Conservation (phyloP, 2,329 filamentous ascomycete genomes). For the Colletotrichum simmondsii region DNA sequence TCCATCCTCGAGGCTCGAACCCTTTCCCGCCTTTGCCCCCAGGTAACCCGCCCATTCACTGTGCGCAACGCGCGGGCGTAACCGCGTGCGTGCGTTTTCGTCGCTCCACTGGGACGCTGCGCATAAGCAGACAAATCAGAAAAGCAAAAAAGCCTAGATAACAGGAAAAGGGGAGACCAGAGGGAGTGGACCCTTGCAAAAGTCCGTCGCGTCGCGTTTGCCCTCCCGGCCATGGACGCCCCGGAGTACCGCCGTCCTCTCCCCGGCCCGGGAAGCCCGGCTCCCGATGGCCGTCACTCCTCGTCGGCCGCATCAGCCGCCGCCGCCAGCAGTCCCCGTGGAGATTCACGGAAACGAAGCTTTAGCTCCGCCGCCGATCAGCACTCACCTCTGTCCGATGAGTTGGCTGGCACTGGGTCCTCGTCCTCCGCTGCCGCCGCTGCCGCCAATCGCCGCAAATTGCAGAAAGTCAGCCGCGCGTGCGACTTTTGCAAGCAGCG, state of each 20-base stretch:
- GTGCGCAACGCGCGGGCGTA: background rate
- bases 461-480: conserved; percentile 48
- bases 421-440: background rate
- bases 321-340: conserved; percentile 6
- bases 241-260: conserved; percentile 20
- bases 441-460: conserved; percentile 35
- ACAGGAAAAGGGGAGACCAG: background rate
- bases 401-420: background rate
- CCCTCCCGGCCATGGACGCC: conserved; percentile 4
- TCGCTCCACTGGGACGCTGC: background rate
- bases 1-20: background rate
- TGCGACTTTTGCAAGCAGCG: conserved; percentile 52
- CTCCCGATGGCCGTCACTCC: background rate
- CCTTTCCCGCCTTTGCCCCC: background rate
- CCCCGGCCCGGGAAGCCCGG: conserved; percentile 17
- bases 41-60: background rate
- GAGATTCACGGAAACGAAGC: conserved; percentile 17
- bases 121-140: background rate
- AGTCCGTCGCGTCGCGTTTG: conserved; percentile 1
- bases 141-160: background rate
- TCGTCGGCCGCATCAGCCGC: conserved; percentile 14
- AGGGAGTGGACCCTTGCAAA: background rate
- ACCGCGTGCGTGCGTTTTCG: background rate
- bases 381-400: conserved; percentile 26
- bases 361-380: conserved; percentile 24